Evolutionary conservation across 2,329 filamentous ascomycete species (phyloP).

Genomic region (Allantophomopsis cytisporea): DNA sequence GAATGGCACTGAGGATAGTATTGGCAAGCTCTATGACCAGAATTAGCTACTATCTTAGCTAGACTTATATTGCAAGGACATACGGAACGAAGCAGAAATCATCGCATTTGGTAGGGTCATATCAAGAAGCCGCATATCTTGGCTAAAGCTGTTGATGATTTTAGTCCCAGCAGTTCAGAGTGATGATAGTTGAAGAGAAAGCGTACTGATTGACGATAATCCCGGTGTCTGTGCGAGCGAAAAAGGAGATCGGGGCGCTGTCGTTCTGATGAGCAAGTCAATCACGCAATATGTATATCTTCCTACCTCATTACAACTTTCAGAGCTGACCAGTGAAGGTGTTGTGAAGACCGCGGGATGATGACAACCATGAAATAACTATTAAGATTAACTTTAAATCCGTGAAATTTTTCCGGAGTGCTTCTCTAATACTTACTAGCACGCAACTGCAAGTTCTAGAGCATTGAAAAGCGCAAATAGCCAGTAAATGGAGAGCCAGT

Average conservation of each 20-base stretch:
- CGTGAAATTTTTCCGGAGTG: neutral
- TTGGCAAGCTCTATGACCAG: neutral
- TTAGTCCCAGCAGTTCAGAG: neutral
- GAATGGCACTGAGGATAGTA: conserved; percentile 16
- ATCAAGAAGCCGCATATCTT: conserved; percentile 12
- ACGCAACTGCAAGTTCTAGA: neutral
- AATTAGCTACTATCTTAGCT: no score
- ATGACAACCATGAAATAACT: neutral
- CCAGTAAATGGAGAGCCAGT: conserved; percentile 1
- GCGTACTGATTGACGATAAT: conserved; percentile 9
- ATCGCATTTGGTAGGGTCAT: conserved; percentile 9
- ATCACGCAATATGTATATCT: neutral
- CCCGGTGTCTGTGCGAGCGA: conserved; percentile 9
- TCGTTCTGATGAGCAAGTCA: neutral
- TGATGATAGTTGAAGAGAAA: no score
- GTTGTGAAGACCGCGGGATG: neutral
- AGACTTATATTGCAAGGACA: no score
- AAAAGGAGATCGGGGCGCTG: conserved; percentile 4
- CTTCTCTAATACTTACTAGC: neutral
- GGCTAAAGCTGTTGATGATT: conserved; percentile 7
- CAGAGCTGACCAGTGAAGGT: neutral
- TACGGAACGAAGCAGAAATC: neutral
- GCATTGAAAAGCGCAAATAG: neutral
- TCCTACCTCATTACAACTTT: neutral
- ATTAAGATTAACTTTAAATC: neutral